Conservation (phyloP, 305 asterid species). For the Coffea humblotiana region DNA sequence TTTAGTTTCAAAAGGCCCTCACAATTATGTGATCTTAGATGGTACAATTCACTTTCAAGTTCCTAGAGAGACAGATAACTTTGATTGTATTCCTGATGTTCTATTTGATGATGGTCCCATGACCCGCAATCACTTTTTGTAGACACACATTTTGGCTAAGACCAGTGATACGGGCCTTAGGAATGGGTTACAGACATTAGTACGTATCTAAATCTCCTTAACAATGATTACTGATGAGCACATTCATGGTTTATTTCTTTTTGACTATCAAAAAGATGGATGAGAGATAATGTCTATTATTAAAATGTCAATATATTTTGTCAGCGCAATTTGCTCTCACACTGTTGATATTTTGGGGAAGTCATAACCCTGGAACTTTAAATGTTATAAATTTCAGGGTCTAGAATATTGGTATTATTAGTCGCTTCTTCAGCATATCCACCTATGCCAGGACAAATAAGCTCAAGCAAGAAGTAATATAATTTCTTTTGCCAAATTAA, state of each 20-base stretch:
- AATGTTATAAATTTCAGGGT: not conserved
- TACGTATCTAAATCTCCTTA: not conserved
- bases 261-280: not conserved
- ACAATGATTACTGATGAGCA: not conserved
- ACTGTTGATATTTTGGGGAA: not conserved
- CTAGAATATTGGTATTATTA: not conserved
- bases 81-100: not conserved
- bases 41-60: not conserved
- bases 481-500: not conserved
- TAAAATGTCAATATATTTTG: not conserved
- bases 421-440: not conserved
- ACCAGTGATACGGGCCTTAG: not conserved
- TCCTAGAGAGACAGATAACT: not conserved
- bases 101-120: not conserved
- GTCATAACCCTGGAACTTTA: not conserved
- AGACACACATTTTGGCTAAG: not conserved
- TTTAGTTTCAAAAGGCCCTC: not conserved
- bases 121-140: not conserved
- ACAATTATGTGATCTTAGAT: not conserved
- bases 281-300: not conserved
- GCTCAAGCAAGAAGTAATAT: no score
- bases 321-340: no score
- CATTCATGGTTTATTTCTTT: not conserved
- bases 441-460: not conserved
- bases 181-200: not conserved